phyloP scores from a whole-genome alignment of 306 rosid species.

The Dicorynia guianensis region DNA sequence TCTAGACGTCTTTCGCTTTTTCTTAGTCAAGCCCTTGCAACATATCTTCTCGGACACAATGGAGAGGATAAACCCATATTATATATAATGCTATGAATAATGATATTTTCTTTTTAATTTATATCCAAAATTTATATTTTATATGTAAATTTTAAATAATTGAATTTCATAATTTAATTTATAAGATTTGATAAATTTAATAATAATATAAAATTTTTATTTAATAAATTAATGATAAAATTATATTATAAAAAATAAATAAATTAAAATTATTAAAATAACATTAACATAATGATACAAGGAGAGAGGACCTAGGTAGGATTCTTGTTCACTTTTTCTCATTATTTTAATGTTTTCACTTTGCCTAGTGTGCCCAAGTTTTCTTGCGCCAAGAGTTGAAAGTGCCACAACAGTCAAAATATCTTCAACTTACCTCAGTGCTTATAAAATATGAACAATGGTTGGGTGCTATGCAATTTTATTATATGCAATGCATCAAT shows the following conservation, averaged over 20 bases:
- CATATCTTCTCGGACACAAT: constrained; percentile 43
- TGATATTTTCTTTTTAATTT: no score
- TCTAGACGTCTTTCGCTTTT: not conserved
- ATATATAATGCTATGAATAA: no score
- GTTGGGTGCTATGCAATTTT: not conserved
- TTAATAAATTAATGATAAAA: no score
- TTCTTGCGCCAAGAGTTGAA: not conserved
- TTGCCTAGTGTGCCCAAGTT: not conserved
- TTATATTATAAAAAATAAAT: no score
- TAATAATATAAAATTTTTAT: no score
- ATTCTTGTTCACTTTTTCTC: not conserved
- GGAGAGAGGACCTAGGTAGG: constrained; percentile 29
- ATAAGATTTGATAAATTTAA: no score
- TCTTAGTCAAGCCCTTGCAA: constrained; percentile 22
- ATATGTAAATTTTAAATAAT: no score
- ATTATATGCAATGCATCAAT: constrained; percentile 29
- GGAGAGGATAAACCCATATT: constrained; percentile 19
- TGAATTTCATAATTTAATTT: no score
- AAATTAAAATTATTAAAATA: no score
- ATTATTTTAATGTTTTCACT: not conserved
- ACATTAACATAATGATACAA: not conserved
- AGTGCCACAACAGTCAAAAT: not conserved
- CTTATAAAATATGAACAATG: not conserved
- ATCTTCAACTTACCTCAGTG: not conserved
- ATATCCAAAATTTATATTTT: no score